Evolutionary conservation across 805 yeast genomes (phyloP), one percentile per base, ranked within the genome.

Genomic region (Candida xyloterini): DNA sequence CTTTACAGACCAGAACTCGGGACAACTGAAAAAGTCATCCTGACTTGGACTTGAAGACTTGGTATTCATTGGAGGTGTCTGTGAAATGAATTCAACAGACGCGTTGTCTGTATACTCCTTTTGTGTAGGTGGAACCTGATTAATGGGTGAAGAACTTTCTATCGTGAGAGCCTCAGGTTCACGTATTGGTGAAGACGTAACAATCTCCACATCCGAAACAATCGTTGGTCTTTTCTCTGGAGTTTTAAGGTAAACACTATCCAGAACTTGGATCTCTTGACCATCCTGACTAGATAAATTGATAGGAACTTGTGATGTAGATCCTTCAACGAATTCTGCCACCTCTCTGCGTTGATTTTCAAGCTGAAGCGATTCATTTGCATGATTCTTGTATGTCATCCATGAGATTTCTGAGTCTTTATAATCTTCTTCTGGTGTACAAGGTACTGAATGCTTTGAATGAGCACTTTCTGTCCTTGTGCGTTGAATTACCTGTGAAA

Each of bases 201-300:
- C 41, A 2, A 51, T 42, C 33, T 51, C 55, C 13, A 51, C 30
- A 3, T 35, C 29, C 10, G 18, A 5, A n/a, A 3, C 39, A 9
- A 15, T 15, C 5, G 15, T 10, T 15, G 23, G 23, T 15, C 10
- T 16, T 10, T 15, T 20, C 11, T 26, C 21, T 4, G 32, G 38
- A 11, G 16, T 27, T 13, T 21, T 14, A 9, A 44, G 46, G 26
- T 39, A 30, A 5, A 51, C 34, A 18, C 52, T 51, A 24, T 47
- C 57, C 9, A 51, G 29, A 9, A 53, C 56, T 32, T 51, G 57
- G 7, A 53, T 43, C 13, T 46, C 52, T 1, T 38, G 13, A 15
- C 27, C 43, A 11, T 29, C 23, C 21, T 26, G 33, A 13, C 22
- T 46, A 7, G 52, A 42, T 3, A 49, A 26, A 5, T 25, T 32